These are phyloP conservation scores for Erigeron philadelphicus DNA, from an alignment of 140 eudicot genomes.

Conservation along the genomic window DNA sequence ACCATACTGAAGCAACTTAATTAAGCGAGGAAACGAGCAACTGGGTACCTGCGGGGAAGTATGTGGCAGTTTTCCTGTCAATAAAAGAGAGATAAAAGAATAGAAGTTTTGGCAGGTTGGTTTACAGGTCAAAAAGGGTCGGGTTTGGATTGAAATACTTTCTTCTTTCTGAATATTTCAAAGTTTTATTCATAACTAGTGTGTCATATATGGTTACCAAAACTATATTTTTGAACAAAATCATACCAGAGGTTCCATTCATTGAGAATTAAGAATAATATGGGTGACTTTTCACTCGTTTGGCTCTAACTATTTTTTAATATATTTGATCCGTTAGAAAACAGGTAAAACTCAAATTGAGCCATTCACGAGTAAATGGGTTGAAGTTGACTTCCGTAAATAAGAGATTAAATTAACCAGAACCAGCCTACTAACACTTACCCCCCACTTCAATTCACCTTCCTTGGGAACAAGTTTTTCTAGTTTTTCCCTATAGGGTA, in stretches of 20 bases:
- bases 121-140: not conserved
- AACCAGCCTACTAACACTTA: constrained; percentile 34
- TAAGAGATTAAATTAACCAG: constrained; percentile 6
- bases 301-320: not conserved
- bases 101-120: not conserved
- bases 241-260: not conserved
- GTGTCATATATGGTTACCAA: not conserved
- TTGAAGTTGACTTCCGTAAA: not conserved
- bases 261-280: not conserved
- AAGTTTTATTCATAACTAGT: not conserved
- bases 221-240: not conserved
- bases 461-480: constrained; percentile 50
- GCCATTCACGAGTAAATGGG: not conserved
- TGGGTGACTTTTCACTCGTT: not conserved
- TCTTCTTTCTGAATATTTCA: not conserved
- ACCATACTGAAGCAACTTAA: constrained; percentile 49
- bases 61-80: constrained; percentile 11
- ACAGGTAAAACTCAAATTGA: not conserved
- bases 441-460: constrained; percentile 73
- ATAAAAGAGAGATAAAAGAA: not conserved
- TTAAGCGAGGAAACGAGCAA: constrained; percentile 70
- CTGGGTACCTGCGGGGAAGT: constrained; percentile 63
- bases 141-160: not conserved
- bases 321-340: not conserved
- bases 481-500: constrained; percentile 59